A percentile compares a stretch with the other conserved stretches of the same genome.
phyloP scores from a whole-genome alignment of 495 filamentous ascomycete genomes.

The Paragyromitra xinjiangensis region DNA sequence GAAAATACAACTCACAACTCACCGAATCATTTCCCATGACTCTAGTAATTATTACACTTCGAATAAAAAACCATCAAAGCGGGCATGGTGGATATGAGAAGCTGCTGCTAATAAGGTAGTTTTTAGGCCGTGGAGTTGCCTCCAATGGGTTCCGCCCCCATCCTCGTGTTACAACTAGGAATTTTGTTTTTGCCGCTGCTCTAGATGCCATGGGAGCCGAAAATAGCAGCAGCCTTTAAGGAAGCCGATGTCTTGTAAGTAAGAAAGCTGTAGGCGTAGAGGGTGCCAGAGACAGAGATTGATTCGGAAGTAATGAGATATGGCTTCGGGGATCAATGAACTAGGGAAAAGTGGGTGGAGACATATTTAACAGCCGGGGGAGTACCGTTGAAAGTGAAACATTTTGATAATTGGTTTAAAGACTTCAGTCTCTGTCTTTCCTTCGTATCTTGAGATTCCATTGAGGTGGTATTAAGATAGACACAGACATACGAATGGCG shows the following conservation, averaged over 20 bases:
- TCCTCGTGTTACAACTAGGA: background rate
- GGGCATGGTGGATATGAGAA: background rate
- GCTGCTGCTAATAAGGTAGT: background rate
- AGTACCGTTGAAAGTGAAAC: background rate
- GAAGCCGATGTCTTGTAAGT: background rate
- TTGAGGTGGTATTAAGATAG: background rate
- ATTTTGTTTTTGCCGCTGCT: background rate
- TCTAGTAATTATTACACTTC: background rate
- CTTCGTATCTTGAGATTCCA: background rate
- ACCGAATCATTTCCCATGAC: slow-evolving; percentile 15
- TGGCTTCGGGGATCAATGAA: background rate
- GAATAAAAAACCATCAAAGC: background rate
- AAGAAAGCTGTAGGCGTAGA: background rate
- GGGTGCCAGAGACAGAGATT: background rate
- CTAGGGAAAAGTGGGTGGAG: background rate
- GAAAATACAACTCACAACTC: background rate
- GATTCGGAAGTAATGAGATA: background rate
- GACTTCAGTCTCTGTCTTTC: background rate
- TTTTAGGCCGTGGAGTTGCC: background rate
- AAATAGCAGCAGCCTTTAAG: background rate
- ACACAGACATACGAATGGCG: background rate
- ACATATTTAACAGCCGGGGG: background rate
- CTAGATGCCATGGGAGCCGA: background rate
- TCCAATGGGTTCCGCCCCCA: background rate
- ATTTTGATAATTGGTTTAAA: background rate